These are phyloP conservation scores for Selaginella tamariscina DNA, from an alignment of 75 land plant species.

Conservation along the genomic window DNA sequence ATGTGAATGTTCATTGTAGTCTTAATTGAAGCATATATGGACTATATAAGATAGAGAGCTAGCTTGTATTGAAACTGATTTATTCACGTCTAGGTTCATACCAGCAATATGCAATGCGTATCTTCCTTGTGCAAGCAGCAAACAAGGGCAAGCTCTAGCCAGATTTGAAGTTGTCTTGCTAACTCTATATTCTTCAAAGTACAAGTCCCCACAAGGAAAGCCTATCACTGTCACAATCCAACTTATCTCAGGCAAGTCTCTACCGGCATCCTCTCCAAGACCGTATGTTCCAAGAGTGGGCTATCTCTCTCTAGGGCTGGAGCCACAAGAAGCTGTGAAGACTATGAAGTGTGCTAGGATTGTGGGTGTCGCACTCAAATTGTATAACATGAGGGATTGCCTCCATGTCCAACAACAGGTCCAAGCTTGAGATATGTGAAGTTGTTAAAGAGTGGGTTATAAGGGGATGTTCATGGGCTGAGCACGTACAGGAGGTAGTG, in stretches of 20 bases:
- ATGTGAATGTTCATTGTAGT: too few relatives aligned
- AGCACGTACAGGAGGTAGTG: slow-evolving; percentile 15
- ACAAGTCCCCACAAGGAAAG: slow-evolving; percentile 48
- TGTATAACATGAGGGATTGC: slow-evolving; percentile 57
- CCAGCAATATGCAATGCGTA: slow-evolving; percentile 40
- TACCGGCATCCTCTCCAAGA: slow-evolving; percentile 71
- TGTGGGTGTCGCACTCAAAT: slow-evolving; percentile 70
- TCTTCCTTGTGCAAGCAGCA: slow-evolving; percentile 39
- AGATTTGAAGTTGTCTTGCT: slow-evolving; percentile 86
- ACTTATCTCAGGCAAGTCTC: slow-evolving; percentile 65
- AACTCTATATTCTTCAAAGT: slow-evolving; percentile 49
- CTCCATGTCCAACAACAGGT: slow-evolving; percentile 58
- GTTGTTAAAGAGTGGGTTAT: slow-evolving; percentile 40
- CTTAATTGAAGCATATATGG: too few relatives aligned
- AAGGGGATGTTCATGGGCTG: slow-evolving; percentile 26
- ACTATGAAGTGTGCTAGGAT: slow-evolving; percentile 80
- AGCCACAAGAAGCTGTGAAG: slow-evolving; percentile 80
- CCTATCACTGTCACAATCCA: slow-evolving; percentile 52
- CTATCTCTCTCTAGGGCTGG: slow-evolving; percentile 51
- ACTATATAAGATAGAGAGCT: too few relatives aligned
- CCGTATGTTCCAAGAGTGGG: slow-evolving; percentile 24
- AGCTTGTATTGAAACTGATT: too few relatives aligned
- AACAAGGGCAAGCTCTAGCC: slow-evolving; percentile 39
- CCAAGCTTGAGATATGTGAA: slow-evolving; percentile 74
- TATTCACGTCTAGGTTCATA: too few relatives aligned